Base-by-base conservation (phyloP, 2,329 filamentous ascomycete genomes). In the Colletotrichum acutatum region DNA sequence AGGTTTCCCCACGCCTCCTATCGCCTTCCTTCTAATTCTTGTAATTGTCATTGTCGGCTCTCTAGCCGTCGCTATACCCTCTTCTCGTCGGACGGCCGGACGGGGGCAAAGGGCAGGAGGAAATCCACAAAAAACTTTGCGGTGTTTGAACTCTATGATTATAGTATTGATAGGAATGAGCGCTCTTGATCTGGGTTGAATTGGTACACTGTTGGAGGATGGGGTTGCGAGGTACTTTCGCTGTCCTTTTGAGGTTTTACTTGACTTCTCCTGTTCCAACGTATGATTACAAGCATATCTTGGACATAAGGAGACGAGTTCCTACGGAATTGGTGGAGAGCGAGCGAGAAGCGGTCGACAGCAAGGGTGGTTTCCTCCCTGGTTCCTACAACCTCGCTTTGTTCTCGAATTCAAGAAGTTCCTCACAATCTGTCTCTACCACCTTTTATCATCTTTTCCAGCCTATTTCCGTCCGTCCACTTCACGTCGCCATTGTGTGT, bases 41-140 rank as follows among this genome's bases (percentile, higher is more conserved):
- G 77, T 82, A 78, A 82, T 83, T 79, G 74, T 76, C 76, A 77
- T 74, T 61, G 54, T 54, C 66, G 68, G 59, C 71, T 58, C 49
- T 54, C 63, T 66, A 57, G 62, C 65, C 52, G 52, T 42, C 69
- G 42, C 49, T 66, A 60, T 68, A 69, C 69, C 46, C 71, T 71
- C 66, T 71, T 66, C 66, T 68, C 66, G 60, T 71, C 71, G 34
- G 71, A 74, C 56, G 66, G 53, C 71, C 66, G 68, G 57, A 59
- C 63, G 58, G 71, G 65, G 62, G 62, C 71, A 61, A 61, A 57
- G 60, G 71, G 53, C 68, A 54, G 68, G 68, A 72, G 67, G 71
- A 71, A 71, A 71, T 64, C 34, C 67, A 72, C 16, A 72, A 71
- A 66, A 71, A 69, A 65, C 34, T 67, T 59, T 57, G 52, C 61